These are phyloP conservation scores for Yamadazyma scolyti DNA, from an alignment of 805 yeast genomes.

Conservation along the genomic window DNA sequence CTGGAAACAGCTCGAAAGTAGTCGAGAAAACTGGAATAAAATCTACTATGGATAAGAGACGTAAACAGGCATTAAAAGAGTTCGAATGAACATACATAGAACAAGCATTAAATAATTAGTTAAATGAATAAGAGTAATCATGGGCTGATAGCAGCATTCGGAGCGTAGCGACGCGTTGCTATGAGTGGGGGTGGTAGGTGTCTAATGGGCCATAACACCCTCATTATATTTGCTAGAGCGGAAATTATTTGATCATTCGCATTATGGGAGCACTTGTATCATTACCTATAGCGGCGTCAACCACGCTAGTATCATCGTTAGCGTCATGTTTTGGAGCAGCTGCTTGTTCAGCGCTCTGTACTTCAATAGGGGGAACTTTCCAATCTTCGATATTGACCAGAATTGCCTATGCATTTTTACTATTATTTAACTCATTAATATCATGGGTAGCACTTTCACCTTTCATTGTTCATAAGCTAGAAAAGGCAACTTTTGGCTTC, in stretches of 20 bases:
- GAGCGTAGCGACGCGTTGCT: too few relatives aligned
- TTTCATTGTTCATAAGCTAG: constrained; percentile 70
- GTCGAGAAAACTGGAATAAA: constrained; percentile 16
- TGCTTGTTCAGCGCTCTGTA: constrained; percentile 58
- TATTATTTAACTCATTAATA: constrained; percentile 71
- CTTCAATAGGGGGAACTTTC: constrained; percentile 53
- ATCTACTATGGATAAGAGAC: constrained; percentile 33
- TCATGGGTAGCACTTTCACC: constrained; percentile 94
- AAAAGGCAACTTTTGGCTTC: constrained; percentile 62
- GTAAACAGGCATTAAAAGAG: constrained; percentile 39
- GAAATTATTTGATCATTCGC: neutral
- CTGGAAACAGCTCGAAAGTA: constrained; percentile 4
- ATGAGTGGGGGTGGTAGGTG: too few relatives aligned
- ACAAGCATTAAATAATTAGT: too few relatives aligned
- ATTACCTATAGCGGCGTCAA: constrained; percentile 60
- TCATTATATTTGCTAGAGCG: neutral
- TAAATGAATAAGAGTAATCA: too few relatives aligned
- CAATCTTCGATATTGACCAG: constrained; percentile 81
- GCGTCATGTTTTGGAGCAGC: constrained; percentile 84
- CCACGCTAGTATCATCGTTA: constrained; percentile 28
- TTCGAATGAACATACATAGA: constrained; percentile 25
- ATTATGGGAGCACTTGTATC: constrained; percentile 69
- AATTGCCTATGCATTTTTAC: constrained; percentile 75
- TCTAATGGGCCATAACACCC: too few relatives aligned
- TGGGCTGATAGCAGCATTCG: too few relatives aligned